Evolutionary conservation across 257 asterid genomes (phyloP).

Genomic region (Rauvolfia tetraphylla): DNA sequence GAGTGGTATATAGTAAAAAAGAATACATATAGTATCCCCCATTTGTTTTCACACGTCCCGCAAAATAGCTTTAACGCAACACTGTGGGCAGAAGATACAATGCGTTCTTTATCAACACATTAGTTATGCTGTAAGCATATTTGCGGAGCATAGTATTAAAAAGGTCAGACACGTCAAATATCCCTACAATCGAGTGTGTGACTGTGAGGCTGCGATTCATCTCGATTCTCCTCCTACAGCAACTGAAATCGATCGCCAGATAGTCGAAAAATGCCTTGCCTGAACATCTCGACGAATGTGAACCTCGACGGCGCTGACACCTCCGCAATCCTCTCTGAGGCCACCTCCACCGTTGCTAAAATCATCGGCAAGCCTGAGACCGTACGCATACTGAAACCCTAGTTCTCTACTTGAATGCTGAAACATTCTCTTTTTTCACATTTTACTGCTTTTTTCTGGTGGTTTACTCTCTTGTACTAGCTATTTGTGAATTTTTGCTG

Average conservation of each 20-base stretch:
- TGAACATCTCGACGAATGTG: constrained; percentile 84
- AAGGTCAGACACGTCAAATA: no score
- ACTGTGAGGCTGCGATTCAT: background rate
- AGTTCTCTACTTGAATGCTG: background rate
- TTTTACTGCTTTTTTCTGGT: background rate
- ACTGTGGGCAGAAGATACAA: no score
- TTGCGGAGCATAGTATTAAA: no score
- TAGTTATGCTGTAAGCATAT: no score
- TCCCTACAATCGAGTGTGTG: no score
- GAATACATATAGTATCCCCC: no score
- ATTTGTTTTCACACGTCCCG: no score
- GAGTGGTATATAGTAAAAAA: no score
- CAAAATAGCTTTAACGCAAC: no score
- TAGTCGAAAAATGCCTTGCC: constrained; percentile 77
- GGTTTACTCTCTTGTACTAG: background rate
- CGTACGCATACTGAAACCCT: constrained; percentile 26
- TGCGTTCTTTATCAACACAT: no score
- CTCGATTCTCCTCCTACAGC: background rate
- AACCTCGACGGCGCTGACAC: constrained; percentile 78
- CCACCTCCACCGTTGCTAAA: constrained; percentile 82
- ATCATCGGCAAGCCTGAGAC: constrained; percentile 91
- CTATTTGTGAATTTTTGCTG: background rate
- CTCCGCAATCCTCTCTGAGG: constrained; percentile 84
- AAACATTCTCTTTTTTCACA: background rate
- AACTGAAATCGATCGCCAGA: background rate